These are phyloP conservation scores for Geotrichum candidum DNA, from an alignment of 1,139 yeast species.

Conservation along the genomic window DNA sequence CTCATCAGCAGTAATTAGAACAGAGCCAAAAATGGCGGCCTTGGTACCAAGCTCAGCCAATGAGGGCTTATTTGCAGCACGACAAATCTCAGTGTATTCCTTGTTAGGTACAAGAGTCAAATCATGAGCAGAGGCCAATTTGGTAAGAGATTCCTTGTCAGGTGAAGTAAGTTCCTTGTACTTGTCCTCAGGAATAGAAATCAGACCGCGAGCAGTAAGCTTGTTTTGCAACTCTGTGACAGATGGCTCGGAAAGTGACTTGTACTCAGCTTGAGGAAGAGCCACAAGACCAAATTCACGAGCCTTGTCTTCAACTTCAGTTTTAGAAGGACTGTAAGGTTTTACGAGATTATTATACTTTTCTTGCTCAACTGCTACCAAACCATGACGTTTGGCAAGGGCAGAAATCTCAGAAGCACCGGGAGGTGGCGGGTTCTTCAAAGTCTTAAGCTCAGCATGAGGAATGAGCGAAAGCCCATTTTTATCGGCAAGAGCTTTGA, in stretches of 20 bases:
- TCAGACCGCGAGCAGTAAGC: slow-evolving; percentile 7
- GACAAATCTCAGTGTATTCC: slow-evolving; percentile 22
- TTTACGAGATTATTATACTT: slow-evolving; percentile 21
- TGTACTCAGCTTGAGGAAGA: slow-evolving; percentile 25
- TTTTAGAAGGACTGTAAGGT: slow-evolving; percentile 28
- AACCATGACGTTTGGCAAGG: slow-evolving; percentile 27
- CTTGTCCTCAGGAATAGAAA: slow-evolving; percentile 27
- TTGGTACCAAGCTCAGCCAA: slow-evolving; percentile 7
- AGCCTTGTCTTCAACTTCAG: slow-evolving; percentile 29
- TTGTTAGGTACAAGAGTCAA: slow-evolving; percentile 35
- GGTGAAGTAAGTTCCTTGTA: slow-evolving; percentile 21
- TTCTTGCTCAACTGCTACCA: slow-evolving; percentile 26
- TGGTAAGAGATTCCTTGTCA: not conserved
- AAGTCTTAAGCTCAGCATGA: slow-evolving; percentile 18
- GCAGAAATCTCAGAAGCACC: slow-evolving; percentile 20
- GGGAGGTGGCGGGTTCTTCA: slow-evolving; percentile 24
- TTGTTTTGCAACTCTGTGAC: slow-evolving; percentile 7
- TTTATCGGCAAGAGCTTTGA: slow-evolving; percentile 34
- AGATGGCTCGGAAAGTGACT: slow-evolving; percentile 19
- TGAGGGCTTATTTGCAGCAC: slow-evolving; percentile 10
- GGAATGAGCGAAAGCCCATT: slow-evolving; percentile 25
- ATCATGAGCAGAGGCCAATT: slow-evolving; percentile 27
- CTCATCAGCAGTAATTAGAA: slow-evolving; percentile 34
- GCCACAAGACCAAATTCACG: slow-evolving; percentile 10
- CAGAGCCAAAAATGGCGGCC: slow-evolving; percentile 38